A percentile compares a stretch with the other conserved stretches of the same genome.
phyloP scores from a whole-genome alignment of 1,284 basidiomycete genomes.

The Omphalotus olearius region DNA sequence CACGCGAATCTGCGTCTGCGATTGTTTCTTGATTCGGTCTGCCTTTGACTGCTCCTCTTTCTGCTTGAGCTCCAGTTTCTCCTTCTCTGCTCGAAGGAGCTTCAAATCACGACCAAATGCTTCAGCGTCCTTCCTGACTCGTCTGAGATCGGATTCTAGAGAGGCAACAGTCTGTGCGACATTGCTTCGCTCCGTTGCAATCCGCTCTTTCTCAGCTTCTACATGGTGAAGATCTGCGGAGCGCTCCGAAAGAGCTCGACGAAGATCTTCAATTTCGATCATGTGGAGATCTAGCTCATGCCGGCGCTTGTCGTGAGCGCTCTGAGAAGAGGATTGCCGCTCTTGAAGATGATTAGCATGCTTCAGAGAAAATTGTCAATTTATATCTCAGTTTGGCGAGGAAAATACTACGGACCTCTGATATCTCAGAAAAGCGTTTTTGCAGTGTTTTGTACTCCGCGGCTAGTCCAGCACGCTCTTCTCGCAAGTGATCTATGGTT shows the following conservation, averaged over 20 bases:
- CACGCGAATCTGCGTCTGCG: slow-evolving; percentile 58
- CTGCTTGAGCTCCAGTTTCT: slow-evolving; percentile 50
- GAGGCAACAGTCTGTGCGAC: slow-evolving; percentile 56
- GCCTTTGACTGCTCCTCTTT: slow-evolving; percentile 47
- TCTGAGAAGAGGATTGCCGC: slow-evolving; percentile 55
- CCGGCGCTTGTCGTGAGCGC: slow-evolving; percentile 65
- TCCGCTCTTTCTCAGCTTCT: slow-evolving; percentile 55
- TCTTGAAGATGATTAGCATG: slow-evolving; percentile 57
- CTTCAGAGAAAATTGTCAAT: slow-evolving; percentile 26
- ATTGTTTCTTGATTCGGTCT: slow-evolving; percentile 61
- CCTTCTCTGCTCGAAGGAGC: slow-evolving; percentile 60
- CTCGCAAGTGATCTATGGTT: slow-evolving; percentile 65
- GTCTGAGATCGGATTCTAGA: slow-evolving; percentile 66
- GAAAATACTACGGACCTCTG: slow-evolving; percentile 45
- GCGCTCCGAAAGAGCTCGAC: slow-evolving; percentile 55
- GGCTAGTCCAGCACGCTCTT: slow-evolving; percentile 65
- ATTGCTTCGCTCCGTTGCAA: slow-evolving; percentile 59
- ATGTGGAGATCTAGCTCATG: slow-evolving; percentile 68
- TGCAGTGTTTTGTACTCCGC: slow-evolving; percentile 70
- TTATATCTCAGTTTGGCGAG: neutral
- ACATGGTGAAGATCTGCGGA: slow-evolving; percentile 59
- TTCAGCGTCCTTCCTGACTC: slow-evolving; percentile 70
- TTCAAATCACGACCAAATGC: slow-evolving; percentile 73
- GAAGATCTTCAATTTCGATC: slow-evolving; percentile 70
- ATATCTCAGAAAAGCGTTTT: slow-evolving; percentile 54